Conservation (phyloP, 441 rosid genomes). For the Gossypium trilobum region DNA sequence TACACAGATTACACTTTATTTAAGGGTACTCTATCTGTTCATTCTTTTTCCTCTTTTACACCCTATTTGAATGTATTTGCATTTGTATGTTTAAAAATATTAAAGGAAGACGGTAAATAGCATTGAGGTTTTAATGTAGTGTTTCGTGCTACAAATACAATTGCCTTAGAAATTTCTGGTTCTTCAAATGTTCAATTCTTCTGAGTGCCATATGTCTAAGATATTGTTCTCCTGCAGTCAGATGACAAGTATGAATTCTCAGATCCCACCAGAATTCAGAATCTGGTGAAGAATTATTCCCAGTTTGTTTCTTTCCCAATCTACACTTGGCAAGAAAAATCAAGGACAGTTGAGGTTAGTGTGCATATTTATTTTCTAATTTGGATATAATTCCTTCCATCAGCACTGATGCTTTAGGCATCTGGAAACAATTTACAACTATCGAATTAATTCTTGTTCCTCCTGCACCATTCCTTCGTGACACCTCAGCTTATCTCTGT, state of each 20-base stretch:
- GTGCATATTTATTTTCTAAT: background rate
- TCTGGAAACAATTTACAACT: background rate
- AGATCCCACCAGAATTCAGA: conserved; percentile 67
- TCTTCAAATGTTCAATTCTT: background rate
- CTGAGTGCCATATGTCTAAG: background rate
- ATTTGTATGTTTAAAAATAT: background rate
- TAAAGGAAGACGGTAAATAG: background rate
- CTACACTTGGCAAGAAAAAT: conserved; percentile 91
- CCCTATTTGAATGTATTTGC: background rate
- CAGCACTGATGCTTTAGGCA: background rate
- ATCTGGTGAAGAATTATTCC: conserved; percentile 86
- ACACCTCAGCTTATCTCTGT: background rate
- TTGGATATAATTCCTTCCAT: background rate
- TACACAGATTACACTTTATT: conserved; percentile 77
- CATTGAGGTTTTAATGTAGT: background rate
- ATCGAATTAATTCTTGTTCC: background rate
- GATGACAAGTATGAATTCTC: conserved; percentile 92
- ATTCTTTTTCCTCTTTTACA: background rate
- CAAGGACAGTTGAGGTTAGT: conserved; percentile 81
- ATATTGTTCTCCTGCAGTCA: conserved; percentile 34
- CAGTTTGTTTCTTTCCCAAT: conserved; percentile 98
- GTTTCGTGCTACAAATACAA: background rate
- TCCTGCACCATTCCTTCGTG: background rate
- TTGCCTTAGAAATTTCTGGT: background rate
- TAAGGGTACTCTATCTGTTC: conserved; percentile 42